phyloP scores from a whole-genome alignment of 257 asterid genomes.

The Rhazya stricta region DNA sequence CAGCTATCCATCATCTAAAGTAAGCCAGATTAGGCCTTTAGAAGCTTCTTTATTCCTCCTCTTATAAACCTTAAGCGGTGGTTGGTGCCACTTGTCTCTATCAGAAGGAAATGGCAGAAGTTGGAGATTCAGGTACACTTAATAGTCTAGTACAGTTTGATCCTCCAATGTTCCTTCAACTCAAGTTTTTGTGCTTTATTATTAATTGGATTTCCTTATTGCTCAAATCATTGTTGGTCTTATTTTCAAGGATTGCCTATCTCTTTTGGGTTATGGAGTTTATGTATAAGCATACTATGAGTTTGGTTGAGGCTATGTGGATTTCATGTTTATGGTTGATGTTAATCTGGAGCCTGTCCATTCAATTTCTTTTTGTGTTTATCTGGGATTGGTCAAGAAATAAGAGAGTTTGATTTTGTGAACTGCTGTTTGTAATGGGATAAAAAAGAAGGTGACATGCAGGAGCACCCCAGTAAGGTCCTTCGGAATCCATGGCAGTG shows the following conservation, averaged over 20 bases:
- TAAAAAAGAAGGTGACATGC: not conserved
- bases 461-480: not conserved
- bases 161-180: not conserved
- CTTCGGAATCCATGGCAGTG: not conserved
- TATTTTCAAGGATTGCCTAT: too few species aligned
- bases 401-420: not conserved
- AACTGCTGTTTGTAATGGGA: not conserved
- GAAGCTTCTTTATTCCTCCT: too few species aligned
- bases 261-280: not conserved
- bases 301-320: not conserved
- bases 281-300: not conserved
- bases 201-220: not conserved
- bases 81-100: too few species aligned
- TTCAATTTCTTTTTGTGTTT: not conserved
- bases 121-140: not conserved
- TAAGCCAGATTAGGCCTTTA: too few species aligned
- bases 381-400: too few species aligned
- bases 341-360: not conserved
- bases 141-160: too few species aligned
- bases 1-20: too few species aligned
- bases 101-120: not conserved
- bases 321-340: not conserved
- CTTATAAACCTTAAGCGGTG: too few species aligned
- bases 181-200: not conserved
- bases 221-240: not conserved